A percentile compares a stretch with the other conserved stretches of the same genome.
phyloP scores from a whole-genome alignment of 768 basidiomycete species.

The Roridomyces roridus region DNA sequence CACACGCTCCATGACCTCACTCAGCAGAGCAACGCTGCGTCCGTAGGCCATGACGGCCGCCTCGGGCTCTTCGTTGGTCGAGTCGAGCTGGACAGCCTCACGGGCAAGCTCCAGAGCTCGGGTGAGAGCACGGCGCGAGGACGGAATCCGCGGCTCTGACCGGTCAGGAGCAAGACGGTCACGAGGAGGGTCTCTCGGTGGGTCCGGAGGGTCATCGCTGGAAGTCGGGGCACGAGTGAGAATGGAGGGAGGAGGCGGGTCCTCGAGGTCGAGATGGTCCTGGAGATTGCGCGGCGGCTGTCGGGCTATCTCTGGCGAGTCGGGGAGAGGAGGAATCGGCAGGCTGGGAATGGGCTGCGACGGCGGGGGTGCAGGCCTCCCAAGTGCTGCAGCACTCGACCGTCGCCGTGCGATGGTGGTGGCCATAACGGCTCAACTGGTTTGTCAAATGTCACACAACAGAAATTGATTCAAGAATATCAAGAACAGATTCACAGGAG shows the following conservation, averaged over 20 bases:
- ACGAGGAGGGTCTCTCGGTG: conserved; percentile 39
- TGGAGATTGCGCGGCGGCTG: conserved; percentile 25
- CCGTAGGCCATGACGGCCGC: conserved; percentile 91
- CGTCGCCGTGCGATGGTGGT: conserved; percentile 54
- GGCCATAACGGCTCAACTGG: too few species aligned
- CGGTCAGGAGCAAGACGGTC: conserved; percentile 43
- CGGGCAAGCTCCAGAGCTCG: conserved; percentile 87
- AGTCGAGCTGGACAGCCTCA: conserved; percentile 88
- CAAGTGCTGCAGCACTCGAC: conserved; percentile 66
- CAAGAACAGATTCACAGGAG: not conserved
- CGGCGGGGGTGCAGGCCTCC: conserved; percentile 76
- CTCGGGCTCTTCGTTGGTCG: conserved; percentile 86
- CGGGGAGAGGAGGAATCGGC: conserved; percentile 42
- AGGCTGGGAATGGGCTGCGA: conserved; percentile 76
- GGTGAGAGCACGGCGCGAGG: conserved; percentile 86
- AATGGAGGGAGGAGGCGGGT: conserved; percentile 29
- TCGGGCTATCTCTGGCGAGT: conserved; percentile 14
- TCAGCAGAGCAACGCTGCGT: conserved; percentile 83
- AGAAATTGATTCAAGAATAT: not conserved
- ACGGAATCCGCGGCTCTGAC: conserved; percentile 61
- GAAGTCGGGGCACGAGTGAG: conserved; percentile 32
- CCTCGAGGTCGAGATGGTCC: conserved; percentile 29
- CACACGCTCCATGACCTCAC: conserved; percentile 93
- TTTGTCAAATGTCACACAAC: too few species aligned
- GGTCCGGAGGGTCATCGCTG: conserved; percentile 45